A percentile compares a stretch with the other conserved stretches of the same genome.
Conservation (phyloP, 495 filamentous ascomycete genomes). For the Sordaria brevicollis region DNA sequence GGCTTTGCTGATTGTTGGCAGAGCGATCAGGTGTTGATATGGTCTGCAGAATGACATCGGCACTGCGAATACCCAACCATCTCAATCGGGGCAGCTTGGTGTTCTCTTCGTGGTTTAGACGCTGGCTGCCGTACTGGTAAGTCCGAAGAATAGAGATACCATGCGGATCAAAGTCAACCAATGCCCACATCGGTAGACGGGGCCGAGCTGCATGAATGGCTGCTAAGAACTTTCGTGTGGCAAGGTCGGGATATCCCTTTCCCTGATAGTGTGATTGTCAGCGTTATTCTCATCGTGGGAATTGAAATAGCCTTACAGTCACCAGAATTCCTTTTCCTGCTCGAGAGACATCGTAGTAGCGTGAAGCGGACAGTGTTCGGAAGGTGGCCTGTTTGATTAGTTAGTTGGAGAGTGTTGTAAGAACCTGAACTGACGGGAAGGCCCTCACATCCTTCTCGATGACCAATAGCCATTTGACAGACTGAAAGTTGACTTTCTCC, state of each 20-base stretch:
- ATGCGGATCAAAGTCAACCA: constrained; percentile 83
- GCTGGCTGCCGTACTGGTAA: constrained; percentile 75
- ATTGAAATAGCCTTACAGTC: constrained; percentile 11
- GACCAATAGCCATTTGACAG: constrained; percentile 62
- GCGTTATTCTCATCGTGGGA: not conserved
- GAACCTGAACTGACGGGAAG: not conserved
- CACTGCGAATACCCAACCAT: constrained; percentile 67
- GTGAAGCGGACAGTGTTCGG: constrained; percentile 32
- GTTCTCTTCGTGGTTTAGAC: constrained; percentile 56
- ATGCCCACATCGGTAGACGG: constrained; percentile 45
- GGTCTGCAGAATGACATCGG: constrained; percentile 37
- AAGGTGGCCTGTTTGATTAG: constrained; percentile 58
- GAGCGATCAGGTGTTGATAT: not conserved
- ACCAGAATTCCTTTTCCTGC: constrained; percentile 21
- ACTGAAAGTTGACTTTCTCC: constrained; percentile 40
- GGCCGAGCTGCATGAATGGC: constrained; percentile 26
- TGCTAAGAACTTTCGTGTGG: constrained; percentile 61
- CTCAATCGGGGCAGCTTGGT: constrained; percentile 46
- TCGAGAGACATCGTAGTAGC: constrained; percentile 8
- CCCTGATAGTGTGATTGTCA: constrained; percentile 35
- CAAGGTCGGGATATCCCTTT: constrained; percentile 88
- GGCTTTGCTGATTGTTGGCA: constrained; percentile 2
- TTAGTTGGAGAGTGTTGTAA: constrained; percentile 3
- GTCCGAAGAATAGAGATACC: constrained; percentile 78
- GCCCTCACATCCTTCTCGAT: constrained; percentile 73